Evolutionary conservation across 2,329 filamentous ascomycete species (phyloP).

Genomic region (Scopulariopsis brevicaulis): DNA sequence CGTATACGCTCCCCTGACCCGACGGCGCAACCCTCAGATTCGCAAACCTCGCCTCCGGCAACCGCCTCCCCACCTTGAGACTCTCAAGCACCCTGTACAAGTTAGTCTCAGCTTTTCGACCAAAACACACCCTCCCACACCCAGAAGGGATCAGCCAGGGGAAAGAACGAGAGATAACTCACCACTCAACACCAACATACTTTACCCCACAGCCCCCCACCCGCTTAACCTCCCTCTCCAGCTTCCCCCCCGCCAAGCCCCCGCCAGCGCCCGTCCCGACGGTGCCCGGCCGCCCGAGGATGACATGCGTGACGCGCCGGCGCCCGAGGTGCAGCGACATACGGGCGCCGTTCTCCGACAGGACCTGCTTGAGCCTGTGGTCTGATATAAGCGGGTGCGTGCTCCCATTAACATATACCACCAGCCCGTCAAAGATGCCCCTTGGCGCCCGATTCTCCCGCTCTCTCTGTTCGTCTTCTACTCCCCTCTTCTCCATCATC

Average conservation of each 20-base stretch:
- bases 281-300: slow-evolving; percentile 52
- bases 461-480: slow-evolving; percentile 30
- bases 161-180: slow-evolving; percentile 16
- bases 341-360: slow-evolving; percentile 62
- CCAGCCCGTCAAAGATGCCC: slow-evolving; percentile 57
- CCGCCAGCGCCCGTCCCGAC: slow-evolving; percentile 51
- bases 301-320: slow-evolving; percentile 72
- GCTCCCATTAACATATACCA: slow-evolving; percentile 80
- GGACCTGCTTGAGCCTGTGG: slow-evolving; percentile 70
- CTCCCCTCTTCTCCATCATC: slow-evolving; percentile 17
- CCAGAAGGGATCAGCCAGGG: neutral
- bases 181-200: slow-evolving; percentile 77
- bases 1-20: slow-evolving; percentile 51
- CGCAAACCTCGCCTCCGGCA: slow-evolving; percentile 64
- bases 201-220: slow-evolving; percentile 60
- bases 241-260: slow-evolving; percentile 64
- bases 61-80: slow-evolving; percentile 60
- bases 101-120: neutral
- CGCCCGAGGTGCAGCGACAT: slow-evolving; percentile 62
- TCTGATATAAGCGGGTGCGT: slow-evolving; percentile 75
- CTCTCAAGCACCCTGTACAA: slow-evolving; percentile 64
- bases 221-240: slow-evolving; percentile 67
- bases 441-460: slow-evolving; percentile 25
- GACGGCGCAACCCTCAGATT: slow-evolving; percentile 48
- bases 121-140: neutral